Percentiles rank a stretch among this genome's conserved stretches.
phyloP scores from a whole-genome alignment of 2,329 filamentous ascomycete genomes.

The Parafenestella ontariensis region DNA sequence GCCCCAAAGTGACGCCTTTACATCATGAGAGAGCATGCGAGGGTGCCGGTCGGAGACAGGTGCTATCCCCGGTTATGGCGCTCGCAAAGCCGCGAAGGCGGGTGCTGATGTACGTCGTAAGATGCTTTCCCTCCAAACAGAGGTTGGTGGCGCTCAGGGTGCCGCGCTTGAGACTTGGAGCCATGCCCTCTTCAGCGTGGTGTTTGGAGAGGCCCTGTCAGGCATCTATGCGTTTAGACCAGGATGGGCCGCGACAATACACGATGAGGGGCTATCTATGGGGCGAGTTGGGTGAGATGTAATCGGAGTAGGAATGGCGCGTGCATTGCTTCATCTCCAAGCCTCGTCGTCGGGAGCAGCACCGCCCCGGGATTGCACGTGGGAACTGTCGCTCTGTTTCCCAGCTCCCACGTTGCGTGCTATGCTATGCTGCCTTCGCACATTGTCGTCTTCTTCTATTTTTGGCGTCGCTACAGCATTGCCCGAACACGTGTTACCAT shows the following conservation, averaged over 20 bases:
- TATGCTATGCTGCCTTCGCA: slow-evolving; percentile 20
- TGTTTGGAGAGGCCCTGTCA: slow-evolving; percentile 32
- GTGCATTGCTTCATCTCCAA: slow-evolving; percentile 31
- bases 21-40: background rate
- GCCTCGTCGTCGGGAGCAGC: slow-evolving; percentile 24
- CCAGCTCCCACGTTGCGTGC: slow-evolving; percentile 20
- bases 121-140: slow-evolving; percentile 27
- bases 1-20: slow-evolving; percentile 3
- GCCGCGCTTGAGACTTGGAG: slow-evolving; percentile 29
- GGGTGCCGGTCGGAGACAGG: slow-evolving; percentile 13
- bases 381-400: slow-evolving; percentile 3
- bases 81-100: slow-evolving; percentile 19
- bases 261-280: slow-evolving; percentile 25
- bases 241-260: slow-evolving; percentile 25
- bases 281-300: slow-evolving; percentile 25
- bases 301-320: slow-evolving; percentile 24
- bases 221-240: slow-evolving; percentile 26
- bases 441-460: slow-evolving; percentile 15
- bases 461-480: slow-evolving; percentile 22
- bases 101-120: slow-evolving; percentile 21
- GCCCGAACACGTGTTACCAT: slow-evolving; percentile 26
- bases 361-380: slow-evolving; percentile 31
- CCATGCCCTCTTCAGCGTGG: slow-evolving; percentile 35
- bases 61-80: slow-evolving; percentile 14
- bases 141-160: slow-evolving; percentile 41